Evolutionary conservation across 305 asterid genomes (phyloP), one percentile per base, ranked within the genome.

Genomic region (Fraxinus sp.): DNA sequence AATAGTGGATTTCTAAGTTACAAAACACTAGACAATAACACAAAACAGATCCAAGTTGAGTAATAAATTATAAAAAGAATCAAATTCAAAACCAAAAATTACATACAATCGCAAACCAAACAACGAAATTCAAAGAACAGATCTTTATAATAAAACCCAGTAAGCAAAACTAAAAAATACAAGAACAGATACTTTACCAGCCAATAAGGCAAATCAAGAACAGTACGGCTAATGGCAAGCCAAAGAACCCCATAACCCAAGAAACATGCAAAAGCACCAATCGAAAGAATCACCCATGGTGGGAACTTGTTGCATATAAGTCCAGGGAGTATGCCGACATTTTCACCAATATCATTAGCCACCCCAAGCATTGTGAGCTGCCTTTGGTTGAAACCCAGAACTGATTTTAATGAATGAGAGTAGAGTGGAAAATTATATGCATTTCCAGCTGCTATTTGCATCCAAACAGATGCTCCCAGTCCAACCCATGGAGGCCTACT

Each of bases 401-500:
- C 93, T 1, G 95, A 86, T 86, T 93, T 93, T 13, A 93, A 72
- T 0, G 97, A 90, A 79, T 90, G 95, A 9, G 97, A 93, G 33
- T 91, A 93, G 41, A 93, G 91, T 5, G 97, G 94, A 39, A 93
- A 93, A 44, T 85, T 89, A 84, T 88, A 86, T 3, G 92, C 93
- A 87, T 90, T 93, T 1, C 95, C 95, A 8, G 93, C 82, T 0
- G 97, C 94, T 75, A 93, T 84, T 62, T 90, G 95, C 32, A 93
- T 77, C 97, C 95, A 91, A 13, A 90, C 88, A 3, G 97, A 85
- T 36, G 93, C 95, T 68, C 97, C 95, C n/a, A 92, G 88, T 4
- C 94, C 94, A 41, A 92, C 93, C 97, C 97, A 92, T 11, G 97
- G 95, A 24, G 93, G 95, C 81, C 95, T 85, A 10, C 90, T 90